These are phyloP conservation scores for Lipomyces chichibuensis DNA, from an alignment of 805 yeast species.

Conservation along the genomic window DNA sequence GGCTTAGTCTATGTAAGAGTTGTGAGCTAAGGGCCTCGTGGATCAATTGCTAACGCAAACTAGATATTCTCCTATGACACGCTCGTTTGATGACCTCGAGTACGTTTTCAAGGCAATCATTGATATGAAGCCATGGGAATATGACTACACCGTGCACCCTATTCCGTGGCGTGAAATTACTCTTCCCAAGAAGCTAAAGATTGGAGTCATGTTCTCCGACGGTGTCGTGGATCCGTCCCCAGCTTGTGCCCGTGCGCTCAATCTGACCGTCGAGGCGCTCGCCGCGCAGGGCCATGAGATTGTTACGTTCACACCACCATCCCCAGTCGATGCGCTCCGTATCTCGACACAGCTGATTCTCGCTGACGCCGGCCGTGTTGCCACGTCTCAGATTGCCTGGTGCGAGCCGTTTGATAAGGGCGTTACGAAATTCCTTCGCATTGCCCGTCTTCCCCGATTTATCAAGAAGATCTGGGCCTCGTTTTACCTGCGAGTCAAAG, in stretches of 20 bases:
- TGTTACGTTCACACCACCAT: conserved; percentile 53
- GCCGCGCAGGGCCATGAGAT: conserved; percentile 52
- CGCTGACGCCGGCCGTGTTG: conserved; percentile 45
- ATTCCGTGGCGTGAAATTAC: conserved; percentile 54
- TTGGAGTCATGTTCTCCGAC: conserved; percentile 56
- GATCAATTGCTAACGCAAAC: background rate
- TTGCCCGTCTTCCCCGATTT: conserved; percentile 44
- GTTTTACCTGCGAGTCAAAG: conserved; percentile 42
- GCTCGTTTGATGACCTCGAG: conserved; percentile 54
- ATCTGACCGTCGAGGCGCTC: conserved; percentile 48
- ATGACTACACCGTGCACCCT: conserved; percentile 54
- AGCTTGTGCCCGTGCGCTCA: conserved; percentile 49
- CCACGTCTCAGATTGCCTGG: conserved; percentile 34
- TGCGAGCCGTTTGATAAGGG: conserved; percentile 48
- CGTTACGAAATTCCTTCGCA: conserved; percentile 43
- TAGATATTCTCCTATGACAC: conserved; percentile 51
- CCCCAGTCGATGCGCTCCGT: conserved; percentile 60
- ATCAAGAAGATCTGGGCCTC: conserved; percentile 46
- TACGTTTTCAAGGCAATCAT: conserved; percentile 53
- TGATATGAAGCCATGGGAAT: conserved; percentile 58
- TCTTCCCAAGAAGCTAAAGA: conserved; percentile 48
- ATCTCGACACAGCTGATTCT: conserved; percentile 52
- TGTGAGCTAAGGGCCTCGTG: background rate
- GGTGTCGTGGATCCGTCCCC: conserved; percentile 58
- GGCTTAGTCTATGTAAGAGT: no score